Conservation (phyloP, 1,139 yeast genomes). For the Nakaseomyces bracarensis region DNA sequence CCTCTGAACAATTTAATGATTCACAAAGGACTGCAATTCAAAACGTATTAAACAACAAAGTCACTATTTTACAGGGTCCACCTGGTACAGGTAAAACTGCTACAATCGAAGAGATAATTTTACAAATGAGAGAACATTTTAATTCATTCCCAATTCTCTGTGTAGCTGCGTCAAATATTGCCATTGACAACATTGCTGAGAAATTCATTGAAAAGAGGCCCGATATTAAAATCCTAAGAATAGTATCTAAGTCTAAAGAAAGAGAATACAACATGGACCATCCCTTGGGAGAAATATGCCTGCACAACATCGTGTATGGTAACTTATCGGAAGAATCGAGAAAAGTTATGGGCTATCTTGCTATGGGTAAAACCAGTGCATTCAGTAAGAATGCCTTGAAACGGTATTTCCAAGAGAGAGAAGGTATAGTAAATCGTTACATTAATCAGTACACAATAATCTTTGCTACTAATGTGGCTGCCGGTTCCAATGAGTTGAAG, state of each 20-base stretch:
- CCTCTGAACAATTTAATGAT: conserved; percentile 44
- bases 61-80: conserved; percentile 60
- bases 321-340: conserved; percentile 41
- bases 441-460: conserved; percentile 61
- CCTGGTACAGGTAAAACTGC: conserved; percentile 67
- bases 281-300: conserved; percentile 49
- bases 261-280: conserved; percentile 49
- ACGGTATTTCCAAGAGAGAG: conserved; percentile 40
- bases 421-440: conserved; percentile 40
- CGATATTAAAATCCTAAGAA: conserved; percentile 43
- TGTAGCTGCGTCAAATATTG: conserved; percentile 70
- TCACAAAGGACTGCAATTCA: conserved; percentile 64
- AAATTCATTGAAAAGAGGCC: conserved; percentile 46
- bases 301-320: conserved; percentile 51
- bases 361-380: conserved; percentile 35
- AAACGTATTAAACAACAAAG: conserved; percentile 56
- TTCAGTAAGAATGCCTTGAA: conserved; percentile 42
- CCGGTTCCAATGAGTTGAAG: conserved; percentile 58
- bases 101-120: conserved; percentile 55
- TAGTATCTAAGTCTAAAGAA: conserved; percentile 54
- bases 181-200: conserved; percentile 70
- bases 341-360: conserved; percentile 39
- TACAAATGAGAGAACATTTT: conserved; percentile 49
- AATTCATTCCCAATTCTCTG: conserved; percentile 58
- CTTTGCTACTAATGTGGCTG: conserved; percentile 63